phyloP scores from a whole-genome alignment of 352 stramenopile species.

The Pilasporangium apinafurcum region DNA sequence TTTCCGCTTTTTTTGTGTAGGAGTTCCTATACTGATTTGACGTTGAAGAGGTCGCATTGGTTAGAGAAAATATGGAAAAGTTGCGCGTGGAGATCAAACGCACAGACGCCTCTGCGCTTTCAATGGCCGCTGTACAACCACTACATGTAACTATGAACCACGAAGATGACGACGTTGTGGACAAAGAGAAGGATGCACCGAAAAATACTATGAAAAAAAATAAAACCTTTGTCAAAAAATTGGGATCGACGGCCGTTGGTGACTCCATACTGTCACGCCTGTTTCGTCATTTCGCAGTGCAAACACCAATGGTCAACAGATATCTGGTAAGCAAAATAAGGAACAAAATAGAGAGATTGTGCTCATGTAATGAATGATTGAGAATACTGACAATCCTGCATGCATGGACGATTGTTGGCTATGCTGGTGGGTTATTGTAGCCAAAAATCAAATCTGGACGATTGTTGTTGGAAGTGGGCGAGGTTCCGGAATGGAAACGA shows the following conservation, averaged over 20 bases:
- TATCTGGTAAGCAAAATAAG: constrained; percentile 49
- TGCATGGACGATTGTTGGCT: neutral
- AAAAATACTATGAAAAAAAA: too few relatives aligned
- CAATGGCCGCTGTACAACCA: too few relatives aligned
- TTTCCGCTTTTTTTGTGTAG: too few relatives aligned
- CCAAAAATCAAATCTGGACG: constrained; percentile 54
- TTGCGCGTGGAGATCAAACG: constrained; percentile 9
- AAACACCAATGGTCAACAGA: constrained; percentile 19
- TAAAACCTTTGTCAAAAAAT: too few relatives aligned
- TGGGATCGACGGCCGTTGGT: neutral
- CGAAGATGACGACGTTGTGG: neutral
- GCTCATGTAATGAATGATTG: neutral
- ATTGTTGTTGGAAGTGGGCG: constrained; percentile 52
- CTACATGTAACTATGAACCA: too few relatives aligned
- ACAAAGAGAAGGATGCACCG: too few relatives aligned
- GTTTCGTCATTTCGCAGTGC: constrained; percentile 34
- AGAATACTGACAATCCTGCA: neutral
- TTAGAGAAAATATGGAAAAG: constrained; percentile 6
- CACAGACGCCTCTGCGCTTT: too few relatives aligned
- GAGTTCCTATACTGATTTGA: too few relatives aligned
- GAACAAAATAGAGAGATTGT: neutral
- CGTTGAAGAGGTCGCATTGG: too few relatives aligned
- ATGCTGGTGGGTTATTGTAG: constrained; percentile 8
- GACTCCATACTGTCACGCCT: constrained; percentile 43
- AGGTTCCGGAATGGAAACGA: constrained; percentile 41